phyloP scores from a whole-genome alignment of 2,329 filamentous ascomycete genomes.

The Clarireedia monteithiana region DNA sequence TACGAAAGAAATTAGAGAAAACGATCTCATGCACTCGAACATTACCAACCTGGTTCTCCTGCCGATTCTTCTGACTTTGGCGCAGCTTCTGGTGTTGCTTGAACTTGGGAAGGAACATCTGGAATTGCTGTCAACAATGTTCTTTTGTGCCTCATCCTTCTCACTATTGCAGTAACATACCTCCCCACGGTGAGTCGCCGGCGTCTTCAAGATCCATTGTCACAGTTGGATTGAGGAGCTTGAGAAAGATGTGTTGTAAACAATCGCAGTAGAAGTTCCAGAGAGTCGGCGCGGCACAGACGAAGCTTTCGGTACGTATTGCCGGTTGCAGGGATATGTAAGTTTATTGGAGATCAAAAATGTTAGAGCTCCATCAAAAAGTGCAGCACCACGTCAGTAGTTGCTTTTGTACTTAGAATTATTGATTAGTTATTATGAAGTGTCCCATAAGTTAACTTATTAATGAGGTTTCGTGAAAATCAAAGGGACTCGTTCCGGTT shows the following conservation, averaged over 20 bases:
- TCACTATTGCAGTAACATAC: slow-evolving; percentile 26
- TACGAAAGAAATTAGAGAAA: slow-evolving; percentile 8
- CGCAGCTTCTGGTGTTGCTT: slow-evolving; percentile 20
- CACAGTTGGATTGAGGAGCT: slow-evolving; percentile 6
- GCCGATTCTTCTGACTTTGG: slow-evolving; percentile 23
- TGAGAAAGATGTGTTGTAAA: neutral
- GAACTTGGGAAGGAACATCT: slow-evolving; percentile 37
- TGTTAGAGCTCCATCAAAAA: too few relatives aligned
- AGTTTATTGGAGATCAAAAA: neutral
- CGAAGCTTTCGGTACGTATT: neutral
- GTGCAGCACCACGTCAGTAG: too few relatives aligned
- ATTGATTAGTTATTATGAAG: too few relatives aligned
- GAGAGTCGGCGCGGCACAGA: neutral
- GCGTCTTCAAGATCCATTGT: slow-evolving; percentile 38
- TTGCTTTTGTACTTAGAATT: too few relatives aligned
- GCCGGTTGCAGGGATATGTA: neutral
- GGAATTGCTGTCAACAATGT: slow-evolving; percentile 12
- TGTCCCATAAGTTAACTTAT: too few relatives aligned
- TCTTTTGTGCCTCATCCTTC: neutral
- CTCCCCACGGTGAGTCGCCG: slow-evolving; percentile 39
- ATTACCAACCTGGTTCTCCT: slow-evolving; percentile 12
- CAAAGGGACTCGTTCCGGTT: too few relatives aligned
- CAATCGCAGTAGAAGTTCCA: neutral
- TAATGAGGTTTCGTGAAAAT: too few relatives aligned
- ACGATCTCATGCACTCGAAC: neutral